Evolutionary conservation across 257 asterid species (phyloP), one percentile per base, ranked within the genome.

Genomic region (Henckelia pumila): DNA sequence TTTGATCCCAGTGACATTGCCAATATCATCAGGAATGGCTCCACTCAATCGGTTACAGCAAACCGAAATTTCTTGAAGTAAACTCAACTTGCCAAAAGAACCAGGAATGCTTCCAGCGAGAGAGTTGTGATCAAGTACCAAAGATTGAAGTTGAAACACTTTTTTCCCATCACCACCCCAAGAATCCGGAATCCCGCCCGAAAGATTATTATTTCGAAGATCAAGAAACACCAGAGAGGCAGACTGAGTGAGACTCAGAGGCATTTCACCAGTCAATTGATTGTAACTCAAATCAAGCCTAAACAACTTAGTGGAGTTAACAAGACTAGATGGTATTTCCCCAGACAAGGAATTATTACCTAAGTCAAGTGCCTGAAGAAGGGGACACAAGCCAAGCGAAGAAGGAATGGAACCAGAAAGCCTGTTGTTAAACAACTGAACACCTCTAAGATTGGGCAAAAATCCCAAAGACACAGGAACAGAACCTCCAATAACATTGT

Each of bases 331-430:
- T 44, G 97, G 96, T 28, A 91, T 75, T 14, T 74, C 57, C 52
- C 97, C 97, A 37, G 86, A 66, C 32, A 91, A 75, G 50, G 89
- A 85, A 74, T 91, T 94, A 59, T 84, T 85, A 71, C 83, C 85
- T 59, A 94, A 75, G 68, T 94, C 99, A 49, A 94, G 84, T 9
- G 95, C 83, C 61, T 88, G 99, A 59, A 94, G 89, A 6, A 88
- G 82, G 8, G 88, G 88, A 50, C 91, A 83, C 7, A 76, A 67
- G 19, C 90, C 95, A 59, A 94, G 86, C 14, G 97, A 85, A 37
- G 83, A 37, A 52, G 99, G 99, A 22, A 94, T 84, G 3, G 96
- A 84, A 40, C 99, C 99, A 0, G 87, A 76, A n/a, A 94, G 67
- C 62, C 89, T 70, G 71, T 94, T 94, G 57, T 94, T 91, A 62